phyloP scores from a whole-genome alignment of 495 filamentous ascomycete species.

The Talaromyces adpressus region DNA sequence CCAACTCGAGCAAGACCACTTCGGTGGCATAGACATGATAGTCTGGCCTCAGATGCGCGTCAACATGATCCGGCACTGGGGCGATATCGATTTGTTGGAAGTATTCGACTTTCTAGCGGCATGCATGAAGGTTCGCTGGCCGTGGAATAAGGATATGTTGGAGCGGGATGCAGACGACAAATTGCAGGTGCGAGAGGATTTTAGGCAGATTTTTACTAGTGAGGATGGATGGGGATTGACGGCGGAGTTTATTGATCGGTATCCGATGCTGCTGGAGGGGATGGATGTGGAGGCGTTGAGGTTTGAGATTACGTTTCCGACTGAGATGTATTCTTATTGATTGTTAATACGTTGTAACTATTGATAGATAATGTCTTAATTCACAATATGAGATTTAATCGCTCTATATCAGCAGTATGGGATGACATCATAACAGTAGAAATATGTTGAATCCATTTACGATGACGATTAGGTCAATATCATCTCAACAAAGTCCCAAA shows the following conservation, averaged over 20 bases:
- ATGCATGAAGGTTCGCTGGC: conserved; percentile 25
- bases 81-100: conserved; percentile 14
- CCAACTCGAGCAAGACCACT: conserved; percentile 18
- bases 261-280: conserved; percentile 13
- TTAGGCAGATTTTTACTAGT: conserved; percentile 19
- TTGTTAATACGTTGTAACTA: background rate
- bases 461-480: too few species aligned
- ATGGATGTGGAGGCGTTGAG: conserved; percentile 12
- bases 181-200: conserved; percentile 15
- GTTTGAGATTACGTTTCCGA: conserved; percentile 8
- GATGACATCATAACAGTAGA: too few species aligned
- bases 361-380: background rate
- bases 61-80: conserved; percentile 20
- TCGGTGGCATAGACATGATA: conserved; percentile 14
- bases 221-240: conserved; percentile 23
- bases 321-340: background rate
- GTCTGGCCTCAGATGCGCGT: conserved; percentile 17
- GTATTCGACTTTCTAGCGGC: conserved; percentile 20
- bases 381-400: background rate
- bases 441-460: too few species aligned
- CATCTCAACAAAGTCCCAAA: too few species aligned
- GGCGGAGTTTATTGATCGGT: conserved; percentile 20
- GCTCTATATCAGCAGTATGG: background rate
- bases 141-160: conserved; percentile 21
- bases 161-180: conserved; percentile 19